Conservation (phyloP, 2,329 filamentous ascomycete species). For the Blastomyces silverae region DNA sequence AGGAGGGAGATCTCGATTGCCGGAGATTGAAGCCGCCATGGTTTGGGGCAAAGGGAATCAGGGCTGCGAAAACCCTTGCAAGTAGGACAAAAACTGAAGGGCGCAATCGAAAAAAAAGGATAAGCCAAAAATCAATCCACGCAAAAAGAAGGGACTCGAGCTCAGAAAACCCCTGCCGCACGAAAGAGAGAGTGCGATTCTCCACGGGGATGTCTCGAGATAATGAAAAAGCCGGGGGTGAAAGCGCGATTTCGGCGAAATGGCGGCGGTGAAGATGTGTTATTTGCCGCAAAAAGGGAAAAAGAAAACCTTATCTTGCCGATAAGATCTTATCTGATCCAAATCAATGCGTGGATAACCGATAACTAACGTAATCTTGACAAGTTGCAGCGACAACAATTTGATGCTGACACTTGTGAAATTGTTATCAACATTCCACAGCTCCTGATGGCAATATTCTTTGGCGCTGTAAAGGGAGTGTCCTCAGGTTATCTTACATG, state of each 20-base stretch:
- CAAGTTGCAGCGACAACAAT: too few relatives aligned
- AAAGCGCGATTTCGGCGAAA: not conserved
- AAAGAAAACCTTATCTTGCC: not conserved
- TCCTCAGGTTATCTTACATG: too few relatives aligned
- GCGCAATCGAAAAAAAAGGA: not conserved
- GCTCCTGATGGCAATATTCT: too few relatives aligned
- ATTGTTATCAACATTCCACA: not conserved
- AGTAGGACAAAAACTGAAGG: not conserved
- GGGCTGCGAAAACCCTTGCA: not conserved
- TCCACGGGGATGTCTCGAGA: not conserved
- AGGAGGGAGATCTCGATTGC: conserved; percentile 72
- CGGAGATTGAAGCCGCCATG: conserved; percentile 58
- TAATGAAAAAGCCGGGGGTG: not conserved
- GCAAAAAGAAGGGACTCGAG: not conserved
- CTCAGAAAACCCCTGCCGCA: not conserved
- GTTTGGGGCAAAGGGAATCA: not conserved
- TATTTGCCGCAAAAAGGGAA: not conserved
- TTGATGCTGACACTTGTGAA: not conserved
- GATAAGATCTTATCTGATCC: conserved; percentile 2
- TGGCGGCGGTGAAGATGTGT: conserved; percentile 1
- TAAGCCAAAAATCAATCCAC: not conserved
- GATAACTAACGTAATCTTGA: too few relatives aligned
- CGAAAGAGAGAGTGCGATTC: not conserved
- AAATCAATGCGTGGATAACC: too few relatives aligned
- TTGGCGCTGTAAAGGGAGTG: too few relatives aligned